Base-by-base conservation (phyloP, 2,329 filamentous ascomycete species). In the Fusarium equiseti region DNA sequence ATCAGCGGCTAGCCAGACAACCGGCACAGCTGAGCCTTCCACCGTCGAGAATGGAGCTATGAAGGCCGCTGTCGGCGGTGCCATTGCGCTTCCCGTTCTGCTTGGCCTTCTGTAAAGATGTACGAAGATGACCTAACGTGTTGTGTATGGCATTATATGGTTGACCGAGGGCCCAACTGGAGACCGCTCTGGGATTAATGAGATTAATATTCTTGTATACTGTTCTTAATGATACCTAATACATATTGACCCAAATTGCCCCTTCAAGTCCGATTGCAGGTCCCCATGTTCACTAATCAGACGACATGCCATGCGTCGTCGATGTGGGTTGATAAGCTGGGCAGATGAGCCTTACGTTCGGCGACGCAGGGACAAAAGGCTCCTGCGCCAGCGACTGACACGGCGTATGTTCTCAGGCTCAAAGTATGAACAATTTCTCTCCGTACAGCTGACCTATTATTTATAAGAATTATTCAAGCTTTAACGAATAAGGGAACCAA, bases 381-480 rank as follows among this genome's bases (percentile, higher is more conserved):
- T 4, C 10, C 18, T 38, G 12, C 5, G 18, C 3, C 35, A n/a
- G 35, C 18, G 35, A 38, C 6, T 9, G 3, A 12, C 18, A n/a
- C 35, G 31, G 4, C 16, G 31, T 8, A 32, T 32, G 29, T 32
- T 32, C 7, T 7, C 3, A 7, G 13, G 15, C 31, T 32, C 7
- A 15, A 8, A 31, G 29, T 7, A 31, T 31, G 6, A 31, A 7
- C 29, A 31, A 15, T 6, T 31, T 2, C 2, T 31, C 12, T 15
- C 13, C 15, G 13, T 32, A 32, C 13, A 32, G 7, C 3, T 3
- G 13, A 15, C 8, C 15, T 15, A 7, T 2, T 1, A 32, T 15
- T 7, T 11, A 7, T 10, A n/a, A 9, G 0, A 38, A 6, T 4
- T 4, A n/a, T 0, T 2, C 18, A 3, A 38, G 18, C 9, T 11